Base-by-base conservation (phyloP, 352 stramenopile genomes). In the Phytopythium chamaehyphon region DNA sequence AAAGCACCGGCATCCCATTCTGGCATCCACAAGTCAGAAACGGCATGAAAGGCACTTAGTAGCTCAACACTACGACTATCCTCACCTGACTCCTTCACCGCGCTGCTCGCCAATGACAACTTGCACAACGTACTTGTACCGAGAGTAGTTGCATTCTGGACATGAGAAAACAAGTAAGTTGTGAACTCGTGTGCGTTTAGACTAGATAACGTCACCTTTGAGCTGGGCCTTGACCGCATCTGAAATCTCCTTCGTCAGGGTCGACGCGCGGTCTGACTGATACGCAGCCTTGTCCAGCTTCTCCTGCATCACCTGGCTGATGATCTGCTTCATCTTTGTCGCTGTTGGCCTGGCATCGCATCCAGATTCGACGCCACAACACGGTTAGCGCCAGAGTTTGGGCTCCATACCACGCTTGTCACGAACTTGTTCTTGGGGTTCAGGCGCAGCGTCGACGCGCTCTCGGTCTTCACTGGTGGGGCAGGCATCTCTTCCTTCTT, bases 61-160 rank as follows among this genome's bases (percentile, higher is more conserved):
- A n/a, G n/a, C n/a, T n/a, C n/a, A 33, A 22, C n/a, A 44, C 21
- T n/a, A 31, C 11, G 15, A 54, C 24, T n/a, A 36, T 10, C 46
- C 59, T 2, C 28, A 88, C 76, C 79, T 69, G 22, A 96, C 85
- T 37, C 88, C 88, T 63, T 96, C 85, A 12, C 88, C 88, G 2
- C 86, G 74, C 46, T 96, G 86, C 51, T 96, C 88, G 16, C 88
- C 88, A 49, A 96, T 93, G 19, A 96, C 86, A 36, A 96, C 82
- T 42, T 96, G 86, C 15, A 96, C 88, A 24, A 96, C 73, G 60
- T 96, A 96, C 59, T 96, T 96, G 71, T 87, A 96, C 12, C 88
- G 71, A 44, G 78, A 53, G 50, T 90, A 89, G 49, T 95, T 88
- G 57, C 76, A 69, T 18, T 69, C 64, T 80, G 26, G 1, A 2